Conservation (phyloP, 257 asterid species). For the Forsythia viridissima region DNA sequence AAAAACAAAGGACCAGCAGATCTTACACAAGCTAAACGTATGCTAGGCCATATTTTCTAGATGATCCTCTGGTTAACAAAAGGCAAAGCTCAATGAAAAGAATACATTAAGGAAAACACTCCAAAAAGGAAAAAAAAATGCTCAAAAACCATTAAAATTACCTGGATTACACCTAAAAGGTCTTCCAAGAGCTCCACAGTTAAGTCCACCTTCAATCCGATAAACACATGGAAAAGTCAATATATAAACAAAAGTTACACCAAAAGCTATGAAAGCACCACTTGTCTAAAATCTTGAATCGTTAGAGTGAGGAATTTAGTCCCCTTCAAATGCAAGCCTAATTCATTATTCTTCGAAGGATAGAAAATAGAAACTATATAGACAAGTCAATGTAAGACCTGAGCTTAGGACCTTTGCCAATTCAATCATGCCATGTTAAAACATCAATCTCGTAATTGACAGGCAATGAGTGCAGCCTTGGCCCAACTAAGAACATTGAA, state of each 20-base stretch:
- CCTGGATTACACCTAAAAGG: conserved; percentile 91
- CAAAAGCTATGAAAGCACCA: background rate
- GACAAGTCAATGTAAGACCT: background rate
- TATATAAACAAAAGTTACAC: background rate
- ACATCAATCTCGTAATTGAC: background rate
- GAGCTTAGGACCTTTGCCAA: background rate
- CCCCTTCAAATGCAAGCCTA: background rate
- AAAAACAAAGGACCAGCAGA: background rate
- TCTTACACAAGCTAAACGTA: conserved; percentile 9
- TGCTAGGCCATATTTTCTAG: conserved; percentile 6
- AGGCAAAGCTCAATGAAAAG: conserved; percentile 11
- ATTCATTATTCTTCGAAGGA: background rate
- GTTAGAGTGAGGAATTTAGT: background rate
- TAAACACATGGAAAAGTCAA: background rate
- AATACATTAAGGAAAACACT: conserved; percentile 13
- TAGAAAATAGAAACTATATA: background rate
- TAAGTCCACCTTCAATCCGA: conserved; percentile 70
- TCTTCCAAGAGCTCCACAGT: conserved; percentile 92
- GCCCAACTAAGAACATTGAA: background rate
- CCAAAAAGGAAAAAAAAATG: background rate
- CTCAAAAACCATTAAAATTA: conserved; percentile 24
- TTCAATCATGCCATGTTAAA: background rate
- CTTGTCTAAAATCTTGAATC: background rate
- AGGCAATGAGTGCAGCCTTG: background rate
- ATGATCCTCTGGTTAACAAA: conserved; percentile 19